Evolutionary conservation across 1,139 yeast species (phyloP).

Genomic region (Arxiozyma slooffiae): DNA sequence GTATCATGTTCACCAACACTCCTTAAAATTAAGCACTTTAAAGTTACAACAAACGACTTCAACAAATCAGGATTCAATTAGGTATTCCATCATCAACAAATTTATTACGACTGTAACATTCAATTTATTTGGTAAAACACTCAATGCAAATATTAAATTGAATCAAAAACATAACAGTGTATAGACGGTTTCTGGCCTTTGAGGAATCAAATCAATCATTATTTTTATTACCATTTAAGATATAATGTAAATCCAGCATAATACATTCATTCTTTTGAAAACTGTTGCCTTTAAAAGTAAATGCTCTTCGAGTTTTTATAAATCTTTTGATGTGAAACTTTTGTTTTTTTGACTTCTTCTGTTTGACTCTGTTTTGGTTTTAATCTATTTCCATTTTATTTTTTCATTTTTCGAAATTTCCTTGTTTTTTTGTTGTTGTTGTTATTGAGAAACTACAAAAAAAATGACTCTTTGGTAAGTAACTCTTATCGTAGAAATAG

Average conservation of each 20-base stretch:
- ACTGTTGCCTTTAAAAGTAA: not conserved
- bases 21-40: not conserved
- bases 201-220: not conserved
- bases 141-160: not conserved
- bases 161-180: not conserved
- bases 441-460: too few relatives aligned
- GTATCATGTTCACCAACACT: not conserved
- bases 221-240: not conserved
- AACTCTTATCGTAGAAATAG: too few relatives aligned
- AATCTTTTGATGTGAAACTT: not conserved
- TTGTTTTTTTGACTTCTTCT: not conserved
- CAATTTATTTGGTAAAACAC: not conserved
- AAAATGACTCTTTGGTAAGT: not conserved
- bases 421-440: too few relatives aligned
- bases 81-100: constrained; percentile 1
- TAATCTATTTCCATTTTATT: too few relatives aligned
- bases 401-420: not conserved
- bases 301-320: not conserved
- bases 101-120: constrained; percentile 3
- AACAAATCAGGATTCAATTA: not conserved
- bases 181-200: not conserved
- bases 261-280: constrained; percentile 3
- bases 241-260: not conserved
- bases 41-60: not conserved
- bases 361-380: not conserved